Evolutionary conservation across 2,329 filamentous ascomycete genomes (phyloP), one percentile per base, ranked within the genome.

Genomic region (Akanthomyces uredinophilus): DNA sequence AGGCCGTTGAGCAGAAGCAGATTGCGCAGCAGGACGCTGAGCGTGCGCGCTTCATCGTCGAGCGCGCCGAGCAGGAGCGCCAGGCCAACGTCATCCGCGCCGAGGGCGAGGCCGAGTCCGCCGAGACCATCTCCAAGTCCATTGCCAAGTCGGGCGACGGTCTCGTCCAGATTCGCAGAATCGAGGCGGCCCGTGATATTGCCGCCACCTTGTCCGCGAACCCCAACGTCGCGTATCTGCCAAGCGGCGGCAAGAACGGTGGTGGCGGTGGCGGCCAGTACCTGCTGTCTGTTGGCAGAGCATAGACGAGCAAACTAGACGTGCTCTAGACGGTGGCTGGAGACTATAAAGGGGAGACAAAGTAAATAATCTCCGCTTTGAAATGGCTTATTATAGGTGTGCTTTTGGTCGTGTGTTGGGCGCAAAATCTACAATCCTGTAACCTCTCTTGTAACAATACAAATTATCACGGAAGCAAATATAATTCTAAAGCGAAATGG

Each of bases 1-100:
- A 91, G 78, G 95, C 95, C 67, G 95, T 99, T 71, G 95, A 99
- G 82, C 95, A 99, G 86, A 99, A 99, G 87, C 95, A 99, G 83
- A 99, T 99, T 76, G 95, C 95, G 61, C 95, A 99, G 81, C 95
- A 99, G 79, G 95, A 99, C 74, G 95, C 95, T 66, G 95, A 99
- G 84, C 87, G 95, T 67, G 95, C 95, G 54, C 87, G 95, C 68
- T 99, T 99, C 82, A 96, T 99, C 69, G 95, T 99, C 75, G 95
- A 99, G 85, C 92, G 92, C 77, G 95, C 95, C 64, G 95, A 99
- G 85, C 95, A 99, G 82, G 95, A 99, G 82, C 86, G 95, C 71
- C 95, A 99, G 81, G 95, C 95, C 70, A 98, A 95, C 79, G 95
- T 99, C 72, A 99, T 99, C 77, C 87, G 95, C 62, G 95, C 95